Conservation (phyloP, 2,329 filamentous ascomycete species). For the Botrytis pseudocinerea region DNA sequence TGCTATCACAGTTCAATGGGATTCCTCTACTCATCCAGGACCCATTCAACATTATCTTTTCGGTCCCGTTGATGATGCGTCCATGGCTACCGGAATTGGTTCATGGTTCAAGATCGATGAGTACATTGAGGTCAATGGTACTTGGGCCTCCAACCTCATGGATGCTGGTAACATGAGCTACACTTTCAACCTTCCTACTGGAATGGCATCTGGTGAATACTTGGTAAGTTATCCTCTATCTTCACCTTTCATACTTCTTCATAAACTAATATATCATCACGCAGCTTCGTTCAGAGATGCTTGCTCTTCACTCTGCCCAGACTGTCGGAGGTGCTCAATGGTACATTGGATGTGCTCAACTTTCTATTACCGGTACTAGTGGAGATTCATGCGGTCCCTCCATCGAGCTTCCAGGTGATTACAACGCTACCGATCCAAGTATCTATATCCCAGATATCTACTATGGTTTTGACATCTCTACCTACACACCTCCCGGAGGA, state of each 20-base stretch:
- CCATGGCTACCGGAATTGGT: constrained; percentile 38
- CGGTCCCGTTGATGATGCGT: constrained; percentile 37
- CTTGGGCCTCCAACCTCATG: constrained; percentile 40
- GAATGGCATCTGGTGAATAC: constrained; percentile 34
- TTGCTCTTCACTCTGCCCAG: constrained; percentile 34
- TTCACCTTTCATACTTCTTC: background rate
- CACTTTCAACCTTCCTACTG: constrained; percentile 32
- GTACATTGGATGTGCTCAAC: constrained; percentile 36
- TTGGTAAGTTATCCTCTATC: constrained; percentile 15
- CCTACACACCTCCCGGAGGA: constrained; percentile 33
- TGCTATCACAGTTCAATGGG: constrained; percentile 45
- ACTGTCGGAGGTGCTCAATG: constrained; percentile 33
- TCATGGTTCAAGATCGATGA: constrained; percentile 41
- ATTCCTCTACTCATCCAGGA: constrained; percentile 43
- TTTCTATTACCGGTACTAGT: constrained; percentile 33
- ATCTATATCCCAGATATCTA: constrained; percentile 36
- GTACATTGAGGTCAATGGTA: constrained; percentile 35
- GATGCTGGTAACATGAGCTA: constrained; percentile 35
- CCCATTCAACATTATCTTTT: constrained; percentile 46
- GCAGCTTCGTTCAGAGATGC: constrained; percentile 34
- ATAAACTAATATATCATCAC: background rate
- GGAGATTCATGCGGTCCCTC: constrained; percentile 27
- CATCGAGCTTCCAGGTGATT: constrained; percentile 34
- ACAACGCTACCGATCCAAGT: constrained; percentile 29
- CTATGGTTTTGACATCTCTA: constrained; percentile 30